A percentile compares a stretch with the other conserved stretches of the same genome.
Evolutionary conservation across 2,329 filamentous ascomycete species (phyloP).

Genomic region (Aspergillus japonicus): DNA sequence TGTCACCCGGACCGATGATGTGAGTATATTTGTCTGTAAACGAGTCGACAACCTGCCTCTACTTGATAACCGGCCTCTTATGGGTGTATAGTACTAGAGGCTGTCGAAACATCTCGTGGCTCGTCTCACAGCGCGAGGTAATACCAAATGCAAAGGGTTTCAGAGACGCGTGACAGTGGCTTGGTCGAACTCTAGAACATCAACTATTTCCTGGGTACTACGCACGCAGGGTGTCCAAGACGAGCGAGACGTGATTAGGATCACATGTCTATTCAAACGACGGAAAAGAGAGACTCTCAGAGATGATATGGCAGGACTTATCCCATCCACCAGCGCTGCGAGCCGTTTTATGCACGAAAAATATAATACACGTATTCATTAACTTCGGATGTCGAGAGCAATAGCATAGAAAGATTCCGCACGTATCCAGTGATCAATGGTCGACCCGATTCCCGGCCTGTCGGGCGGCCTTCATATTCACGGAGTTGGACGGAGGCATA

Average conservation of each 20-base stretch:
- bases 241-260: neutral
- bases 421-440: conserved; percentile 5
- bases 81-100: too few relatives aligned
- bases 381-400: conserved; percentile 13
- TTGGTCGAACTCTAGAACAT: too few relatives aligned
- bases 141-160: too few relatives aligned
- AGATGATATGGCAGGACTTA: neutral
- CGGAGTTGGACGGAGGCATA: conserved; percentile 3
- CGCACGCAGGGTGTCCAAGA: neutral
- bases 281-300: conserved; percentile 9
- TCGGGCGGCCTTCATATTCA: conserved; percentile 10
- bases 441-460: neutral
- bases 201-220: neutral
- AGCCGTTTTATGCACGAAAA: conserved; percentile 19
- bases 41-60: too few relatives aligned
- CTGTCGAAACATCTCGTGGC: too few relatives aligned
- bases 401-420: conserved; percentile 10
- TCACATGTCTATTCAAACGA: conserved; percentile 18
- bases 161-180: too few relatives aligned
- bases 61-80: too few relatives aligned
- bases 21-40: too few relatives aligned
- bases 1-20: too few relatives aligned
- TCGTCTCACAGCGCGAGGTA: too few relatives aligned
- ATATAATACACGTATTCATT: conserved; percentile 28
- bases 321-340: conserved; percentile 10